A percentile compares a stretch with the other conserved stretches of the same genome.
Evolutionary conservation across 1,139 yeast genomes (phyloP).

Genomic region (Magnusiomyces suaveolens): DNA sequence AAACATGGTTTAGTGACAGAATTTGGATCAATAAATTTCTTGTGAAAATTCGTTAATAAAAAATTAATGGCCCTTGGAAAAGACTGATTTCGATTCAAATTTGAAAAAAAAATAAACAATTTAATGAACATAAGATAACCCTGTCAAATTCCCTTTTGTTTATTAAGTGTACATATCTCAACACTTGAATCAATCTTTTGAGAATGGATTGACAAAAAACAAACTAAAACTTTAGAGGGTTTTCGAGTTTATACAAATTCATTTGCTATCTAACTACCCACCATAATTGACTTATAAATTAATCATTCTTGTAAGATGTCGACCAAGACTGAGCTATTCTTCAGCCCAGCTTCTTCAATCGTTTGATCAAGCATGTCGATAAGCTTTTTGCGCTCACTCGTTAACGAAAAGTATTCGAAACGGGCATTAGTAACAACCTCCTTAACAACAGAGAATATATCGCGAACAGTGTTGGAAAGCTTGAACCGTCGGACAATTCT

Average conservation of each 20-base stretch:
- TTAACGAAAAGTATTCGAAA: slow-evolving; percentile 47
- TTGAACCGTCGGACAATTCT: slow-evolving; percentile 71
- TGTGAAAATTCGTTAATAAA: too few species aligned
- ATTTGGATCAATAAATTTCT: too few species aligned
- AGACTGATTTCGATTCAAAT: not conserved
- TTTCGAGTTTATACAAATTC: too few species aligned
- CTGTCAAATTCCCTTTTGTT: slow-evolving; percentile 2
- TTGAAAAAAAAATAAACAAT: not conserved
- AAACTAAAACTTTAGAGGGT: too few species aligned
- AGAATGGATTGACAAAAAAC: too few species aligned
- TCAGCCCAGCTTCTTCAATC: slow-evolving; percentile 66
- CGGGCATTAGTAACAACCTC: slow-evolving; percentile 41
- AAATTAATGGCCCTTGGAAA: not conserved
- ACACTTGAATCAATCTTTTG: too few species aligned
- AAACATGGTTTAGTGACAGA: too few species aligned
- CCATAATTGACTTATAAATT: too few species aligned
- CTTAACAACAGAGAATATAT: slow-evolving; percentile 52
- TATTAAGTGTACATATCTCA: too few species aligned
- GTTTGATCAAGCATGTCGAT: slow-evolving; percentile 49
- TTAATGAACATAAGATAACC: too few species aligned
- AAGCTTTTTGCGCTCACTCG: slow-evolving; percentile 54
- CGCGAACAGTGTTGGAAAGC: slow-evolving; percentile 47
- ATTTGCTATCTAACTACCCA: too few species aligned
- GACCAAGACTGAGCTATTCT: slow-evolving; percentile 69
- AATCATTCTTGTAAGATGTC: too few species aligned